Percentiles rank a stretch among this genome's conserved stretches.
Evolutionary conservation across 2,329 filamentous ascomycete genomes (phyloP).

Genomic region (Aspergillus spinulosporus): DNA sequence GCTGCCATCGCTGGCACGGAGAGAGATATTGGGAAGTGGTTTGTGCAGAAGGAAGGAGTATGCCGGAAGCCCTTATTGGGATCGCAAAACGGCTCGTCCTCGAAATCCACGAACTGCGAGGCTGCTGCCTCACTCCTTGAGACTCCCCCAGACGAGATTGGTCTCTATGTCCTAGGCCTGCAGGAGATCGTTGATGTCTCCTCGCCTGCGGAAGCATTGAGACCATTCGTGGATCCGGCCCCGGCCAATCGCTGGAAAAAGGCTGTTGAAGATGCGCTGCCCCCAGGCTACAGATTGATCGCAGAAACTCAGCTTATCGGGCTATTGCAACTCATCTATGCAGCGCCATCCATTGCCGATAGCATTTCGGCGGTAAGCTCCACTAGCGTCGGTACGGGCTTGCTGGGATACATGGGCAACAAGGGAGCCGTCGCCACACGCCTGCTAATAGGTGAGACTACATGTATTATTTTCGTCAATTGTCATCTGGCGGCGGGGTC

Average conservation of each 20-base stretch:
- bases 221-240: conserved; percentile 70
- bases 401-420: conserved; percentile 93
- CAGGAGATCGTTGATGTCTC: conserved; percentile 91
- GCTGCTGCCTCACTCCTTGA: conserved; percentile 25
- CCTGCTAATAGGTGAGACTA: conserved; percentile 84
- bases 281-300: conserved; percentile 72
- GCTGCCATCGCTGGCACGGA: conserved; percentile 81
- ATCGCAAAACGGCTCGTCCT: conserved; percentile 37
- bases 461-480: conserved; percentile 85
- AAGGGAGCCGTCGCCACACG: conserved; percentile 86
- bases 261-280: conserved; percentile 71
- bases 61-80: conserved; percentile 61
- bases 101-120: conserved; percentile 17
- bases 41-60: conserved; percentile 73
- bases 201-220: conserved; percentile 74
- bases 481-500: conserved; percentile 86
- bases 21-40: conserved; percentile 86
- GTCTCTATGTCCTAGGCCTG: conserved; percentile 83
- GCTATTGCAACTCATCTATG: conserved; percentile 79
- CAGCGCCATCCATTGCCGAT: conserved; percentile 70
- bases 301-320: conserved; percentile 84
- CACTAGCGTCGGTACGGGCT: conserved; percentile 79
- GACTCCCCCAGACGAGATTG: conserved; percentile 63
- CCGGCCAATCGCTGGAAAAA: conserved; percentile 77
- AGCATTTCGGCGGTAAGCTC: conserved; percentile 81